Conservation (phyloP, 2,329 filamentous ascomycete genomes). For the Berkeleyomyces basicola region DNA sequence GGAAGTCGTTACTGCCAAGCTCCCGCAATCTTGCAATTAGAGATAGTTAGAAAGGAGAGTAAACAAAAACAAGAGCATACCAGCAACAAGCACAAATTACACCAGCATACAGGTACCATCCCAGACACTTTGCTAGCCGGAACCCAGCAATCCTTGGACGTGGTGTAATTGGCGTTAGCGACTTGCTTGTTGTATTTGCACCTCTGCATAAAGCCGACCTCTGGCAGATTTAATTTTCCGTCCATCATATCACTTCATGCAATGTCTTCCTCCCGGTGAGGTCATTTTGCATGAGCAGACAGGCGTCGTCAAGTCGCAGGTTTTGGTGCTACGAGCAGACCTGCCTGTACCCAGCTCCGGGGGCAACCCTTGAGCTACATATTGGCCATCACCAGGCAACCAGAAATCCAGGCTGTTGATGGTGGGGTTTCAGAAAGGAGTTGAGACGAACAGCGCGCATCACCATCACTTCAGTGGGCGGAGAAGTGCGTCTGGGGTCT, state of each 20-base stretch:
- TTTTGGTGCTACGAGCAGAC: not conserved
- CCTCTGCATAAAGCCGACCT: not conserved
- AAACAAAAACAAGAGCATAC: not conserved
- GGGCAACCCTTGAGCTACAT: not conserved
- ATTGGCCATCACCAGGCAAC: not conserved
- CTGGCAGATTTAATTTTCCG: not conserved
- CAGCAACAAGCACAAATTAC: not conserved
- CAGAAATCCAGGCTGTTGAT: not conserved
- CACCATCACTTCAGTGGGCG: not conserved
- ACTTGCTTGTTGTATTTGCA: not conserved
- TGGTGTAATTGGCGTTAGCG: not conserved
- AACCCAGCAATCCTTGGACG: not conserved
- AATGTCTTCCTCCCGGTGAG: not conserved
- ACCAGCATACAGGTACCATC: not conserved
- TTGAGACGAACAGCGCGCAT: not conserved
- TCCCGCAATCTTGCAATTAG: slow-evolving; percentile 13
- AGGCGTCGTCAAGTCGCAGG: not conserved
- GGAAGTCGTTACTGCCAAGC: slow-evolving; percentile 36
- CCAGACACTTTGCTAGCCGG: not conserved
- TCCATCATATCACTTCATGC: not conserved
- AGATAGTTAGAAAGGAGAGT: not conserved
- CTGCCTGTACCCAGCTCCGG: not conserved
- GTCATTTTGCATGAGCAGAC: not conserved
- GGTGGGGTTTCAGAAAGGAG: not conserved
- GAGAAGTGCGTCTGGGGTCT: not conserved